A percentile compares a stretch with the other conserved stretches of the same genome.
Conservation (phyloP, 805 yeast genomes). For the Candida stauntonica region DNA sequence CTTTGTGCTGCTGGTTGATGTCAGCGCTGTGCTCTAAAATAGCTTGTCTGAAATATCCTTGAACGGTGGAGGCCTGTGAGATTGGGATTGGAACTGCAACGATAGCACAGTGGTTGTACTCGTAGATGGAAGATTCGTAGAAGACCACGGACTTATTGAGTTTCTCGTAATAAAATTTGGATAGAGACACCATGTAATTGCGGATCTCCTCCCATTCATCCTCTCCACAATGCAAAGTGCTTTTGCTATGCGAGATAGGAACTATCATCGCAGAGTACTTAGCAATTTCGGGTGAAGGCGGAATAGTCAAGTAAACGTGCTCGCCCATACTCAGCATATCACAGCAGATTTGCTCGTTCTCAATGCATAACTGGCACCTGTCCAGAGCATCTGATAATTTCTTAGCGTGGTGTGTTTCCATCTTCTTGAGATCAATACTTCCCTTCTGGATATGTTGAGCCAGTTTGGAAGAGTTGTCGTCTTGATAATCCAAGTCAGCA, state of each 20-base stretch:
- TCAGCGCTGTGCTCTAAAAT: constrained; percentile 34
- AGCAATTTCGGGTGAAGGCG: constrained; percentile 37
- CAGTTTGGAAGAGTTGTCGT: constrained; percentile 36
- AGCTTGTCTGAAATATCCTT: constrained; percentile 40
- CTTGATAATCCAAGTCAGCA: constrained; percentile 40
- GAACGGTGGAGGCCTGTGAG: constrained; percentile 27
- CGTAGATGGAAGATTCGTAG: constrained; percentile 38
- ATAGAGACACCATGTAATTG: constrained; percentile 38
- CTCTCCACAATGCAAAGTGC: constrained; percentile 37
- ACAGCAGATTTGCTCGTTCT: constrained; percentile 23
- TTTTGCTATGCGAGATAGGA: constrained; percentile 37
- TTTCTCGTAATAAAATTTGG: constrained; percentile 34
- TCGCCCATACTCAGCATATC: constrained; percentile 35
- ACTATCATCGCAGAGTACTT: constrained; percentile 35
- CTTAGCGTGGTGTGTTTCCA: constrained; percentile 26
- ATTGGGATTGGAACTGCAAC: constrained; percentile 41
- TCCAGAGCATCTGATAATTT: constrained; percentile 30
- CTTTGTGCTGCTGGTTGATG: constrained; percentile 34
- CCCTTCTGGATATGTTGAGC: constrained; percentile 30
- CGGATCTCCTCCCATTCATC: constrained; percentile 41
- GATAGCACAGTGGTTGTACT: constrained; percentile 36
- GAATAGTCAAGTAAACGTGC: constrained; percentile 33
- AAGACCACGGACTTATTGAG: constrained; percentile 36
- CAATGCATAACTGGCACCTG: constrained; percentile 35
- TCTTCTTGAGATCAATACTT: constrained; percentile 28